Base-by-base conservation (phyloP, 2,329 filamentous ascomycete genomes). In the Ascochyta koolunga region DNA sequence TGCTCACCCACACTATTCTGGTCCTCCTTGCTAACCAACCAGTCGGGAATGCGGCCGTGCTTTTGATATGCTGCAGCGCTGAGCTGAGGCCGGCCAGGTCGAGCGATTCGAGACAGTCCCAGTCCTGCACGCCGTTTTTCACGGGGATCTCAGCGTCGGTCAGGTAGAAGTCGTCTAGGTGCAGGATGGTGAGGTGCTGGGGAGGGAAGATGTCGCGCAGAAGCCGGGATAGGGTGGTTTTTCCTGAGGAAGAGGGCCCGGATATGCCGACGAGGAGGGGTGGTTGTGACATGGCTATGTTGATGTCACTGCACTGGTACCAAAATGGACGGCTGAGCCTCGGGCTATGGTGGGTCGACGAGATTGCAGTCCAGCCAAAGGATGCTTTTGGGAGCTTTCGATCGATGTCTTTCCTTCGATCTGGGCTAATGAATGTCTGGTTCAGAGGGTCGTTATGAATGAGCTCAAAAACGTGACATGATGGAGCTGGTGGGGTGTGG, bases 91-190 rank as follows among this genome's bases (percentile, higher is more conserved):
- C 82, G 0, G 83, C 79, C 24, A 96, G 81, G 61, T 93, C 84
- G 50, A 99, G 79, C 8, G 93, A 83, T 60, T 88, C 89, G 15
- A 90, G 80, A 66, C 93, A 96, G 75, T 99, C 95, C 93, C 95
- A 98, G 77, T 99, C 93, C 60, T 89, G 80, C 11, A 96, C 78
- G 4, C 66, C 68, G n/a, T 73, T 60, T 22, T 79, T 78, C 15
- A 82, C 70, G 2, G 80, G 77, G 33, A 84, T 84, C 83, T 91
- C 83, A 25, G 83, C 77, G 71, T 98, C 93, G 1, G 89, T 81
- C 61, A 86, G 87, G 78, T 96, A 99, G 73, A 98, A 99, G 76
- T 99, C 95, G 78, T 99, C 95, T 73, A 96, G 87, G 73, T 99
- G 95, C 19, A 99, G 82, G 68, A 98, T 90, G 69, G 92, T 93